Evolutionary conservation across 805 yeast genomes (phyloP).

Genomic region (Dipodascus albidus): DNA sequence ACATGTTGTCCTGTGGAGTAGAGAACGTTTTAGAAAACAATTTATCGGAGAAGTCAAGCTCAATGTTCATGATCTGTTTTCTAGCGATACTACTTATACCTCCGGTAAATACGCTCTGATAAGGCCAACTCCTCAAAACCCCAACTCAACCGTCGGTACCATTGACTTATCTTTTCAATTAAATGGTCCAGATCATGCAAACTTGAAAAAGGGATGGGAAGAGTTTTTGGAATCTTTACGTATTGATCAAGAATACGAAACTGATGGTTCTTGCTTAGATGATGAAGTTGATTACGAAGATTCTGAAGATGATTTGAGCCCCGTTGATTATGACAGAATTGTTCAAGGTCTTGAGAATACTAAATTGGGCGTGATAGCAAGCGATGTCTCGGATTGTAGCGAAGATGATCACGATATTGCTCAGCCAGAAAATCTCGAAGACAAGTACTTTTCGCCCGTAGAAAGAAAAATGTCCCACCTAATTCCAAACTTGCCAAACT

Average conservation of each 20-base stretch:
- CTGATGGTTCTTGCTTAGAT: constrained; percentile 1
- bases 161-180: not conserved
- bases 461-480: not conserved
- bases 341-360: not conserved
- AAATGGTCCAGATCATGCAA: constrained; percentile 1
- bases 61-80: constrained; percentile 1
- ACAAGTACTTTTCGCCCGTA: not conserved
- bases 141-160: not conserved
- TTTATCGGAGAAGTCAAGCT: constrained; percentile 12
- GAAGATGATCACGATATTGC: not conserved
- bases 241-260: not conserved
- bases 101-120: too few relatives aligned
- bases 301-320: constrained; percentile 1
- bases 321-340: constrained; percentile 1
- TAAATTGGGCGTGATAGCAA: not conserved
- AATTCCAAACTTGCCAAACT: not conserved
- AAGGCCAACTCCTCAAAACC: not conserved
- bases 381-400: not conserved
- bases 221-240: not conserved
- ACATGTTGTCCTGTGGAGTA: constrained; percentile 20
- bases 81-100: too few relatives aligned
- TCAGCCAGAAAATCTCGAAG: not conserved
- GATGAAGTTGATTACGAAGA: constrained; percentile 2
- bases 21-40: constrained; percentile 15
- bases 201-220: not conserved